Evolutionary conservation across 2,329 filamentous ascomycete genomes (phyloP).

Genomic region (Fusarium sp.): DNA sequence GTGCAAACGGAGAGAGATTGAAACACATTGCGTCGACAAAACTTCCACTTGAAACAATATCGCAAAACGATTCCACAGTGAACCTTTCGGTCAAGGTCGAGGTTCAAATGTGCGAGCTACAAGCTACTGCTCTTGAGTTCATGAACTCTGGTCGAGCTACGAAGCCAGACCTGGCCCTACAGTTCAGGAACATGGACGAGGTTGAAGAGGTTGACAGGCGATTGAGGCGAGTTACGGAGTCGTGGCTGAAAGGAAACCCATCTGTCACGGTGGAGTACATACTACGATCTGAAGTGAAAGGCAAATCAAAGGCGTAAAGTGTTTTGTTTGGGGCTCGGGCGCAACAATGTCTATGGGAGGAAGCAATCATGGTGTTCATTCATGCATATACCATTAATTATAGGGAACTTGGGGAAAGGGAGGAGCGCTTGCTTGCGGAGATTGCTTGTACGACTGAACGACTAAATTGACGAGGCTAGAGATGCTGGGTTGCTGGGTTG

Average conservation of each 20-base stretch:
- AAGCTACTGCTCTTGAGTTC: conserved; percentile 10
- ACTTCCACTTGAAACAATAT: conserved; percentile 43
- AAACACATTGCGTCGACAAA: conserved; percentile 36
- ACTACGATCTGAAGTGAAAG: conserved; percentile 40
- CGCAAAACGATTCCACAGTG: conserved; percentile 28
- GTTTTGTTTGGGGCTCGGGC: conserved; percentile 13
- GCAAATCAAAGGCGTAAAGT: conserved; percentile 35
- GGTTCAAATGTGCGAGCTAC: conserved; percentile 14
- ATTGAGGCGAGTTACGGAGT: conserved; percentile 30
- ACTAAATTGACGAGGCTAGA: conserved; percentile 9
- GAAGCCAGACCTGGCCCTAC: conserved; percentile 17
- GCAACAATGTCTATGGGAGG: conserved; percentile 4
- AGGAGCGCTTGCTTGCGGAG: neutral
- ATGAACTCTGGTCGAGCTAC: conserved; percentile 8
- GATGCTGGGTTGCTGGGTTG: conserved; percentile 2
- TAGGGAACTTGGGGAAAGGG: neutral
- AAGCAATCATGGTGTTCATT: neutral
- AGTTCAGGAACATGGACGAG: conserved; percentile 40
- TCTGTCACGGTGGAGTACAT: conserved; percentile 40
- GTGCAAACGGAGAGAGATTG: conserved; percentile 20
- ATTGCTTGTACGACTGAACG: conserved; percentile 28
- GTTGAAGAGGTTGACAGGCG: conserved; percentile 33
- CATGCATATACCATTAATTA: neutral
- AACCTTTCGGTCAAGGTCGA: conserved; percentile 12
- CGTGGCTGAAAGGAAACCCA: conserved; percentile 33